Evolutionary conservation across 768 basidiomycete species (phyloP), one percentile per base, ranked within the genome.

Genomic region (Lactifluus piperatus): DNA sequence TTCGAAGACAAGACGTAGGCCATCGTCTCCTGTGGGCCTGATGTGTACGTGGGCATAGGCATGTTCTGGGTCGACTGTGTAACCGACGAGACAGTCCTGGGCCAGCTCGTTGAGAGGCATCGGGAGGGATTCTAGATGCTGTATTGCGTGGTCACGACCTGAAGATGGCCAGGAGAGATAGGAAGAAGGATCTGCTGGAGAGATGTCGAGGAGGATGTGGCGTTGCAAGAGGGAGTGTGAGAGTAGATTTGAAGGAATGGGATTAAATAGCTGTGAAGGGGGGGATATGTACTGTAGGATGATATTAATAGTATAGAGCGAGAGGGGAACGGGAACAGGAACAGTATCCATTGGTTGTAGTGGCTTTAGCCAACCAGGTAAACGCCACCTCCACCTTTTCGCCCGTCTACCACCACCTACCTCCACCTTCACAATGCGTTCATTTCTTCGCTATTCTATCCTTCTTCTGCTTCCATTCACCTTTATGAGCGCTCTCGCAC

Each of bases 141-240:
- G 69, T 52, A 79, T 65, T 50, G 73, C 69, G 50, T 69, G 76
- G 64, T 60, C 54, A 60, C 62, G 68, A 66, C 64, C 64, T 4
- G 78, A 74, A 10, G 72, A 68, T 4, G 88, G 85, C 88, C 88
- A 90, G 64, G 79, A 79, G 46, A 90, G 75, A 68, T 90, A 90
- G 3, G 79, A 74, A 34, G 70, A 62, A 9, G 79, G 73, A 63
- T 80, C 71, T 26, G 79, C 73, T 9, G 79, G 75, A 27, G 76
- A 69, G 57, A 89, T 72, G 20, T 71, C 66, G 48, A 90, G 81
- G 70, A 86, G 84, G 60, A 73, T 79, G 68, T 88, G 86, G 37
- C 87, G 76, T 68, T 86, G 82, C 3, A 75, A 73, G 32, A 88
- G 79, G 20, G 80, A 73, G 5, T 69, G 69, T 1, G 86, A 87